Evolutionary conservation across 1,284 basidiomycete species (phyloP).

Genomic region (Cutaneotrichosporon sp.): DNA sequence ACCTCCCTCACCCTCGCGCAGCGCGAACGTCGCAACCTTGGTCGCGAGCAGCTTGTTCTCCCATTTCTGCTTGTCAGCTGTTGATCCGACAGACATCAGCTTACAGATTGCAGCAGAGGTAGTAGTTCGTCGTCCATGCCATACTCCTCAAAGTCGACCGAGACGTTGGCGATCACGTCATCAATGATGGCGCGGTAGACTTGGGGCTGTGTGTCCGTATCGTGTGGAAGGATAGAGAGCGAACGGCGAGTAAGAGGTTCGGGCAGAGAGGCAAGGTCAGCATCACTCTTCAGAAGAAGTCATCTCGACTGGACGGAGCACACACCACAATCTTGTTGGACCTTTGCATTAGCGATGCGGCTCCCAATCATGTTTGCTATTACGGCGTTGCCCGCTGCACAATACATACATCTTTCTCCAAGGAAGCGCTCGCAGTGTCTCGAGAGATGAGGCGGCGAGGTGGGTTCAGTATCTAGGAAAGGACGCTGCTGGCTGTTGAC

Average conservation of each 20-base stretch:
- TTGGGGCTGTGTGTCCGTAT: slow-evolving; percentile 57
- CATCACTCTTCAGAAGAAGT: neutral
- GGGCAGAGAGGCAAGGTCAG: neutral
- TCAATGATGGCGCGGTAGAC: slow-evolving; percentile 94
- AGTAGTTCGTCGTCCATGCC: slow-evolving; percentile 90
- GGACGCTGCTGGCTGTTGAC: neutral
- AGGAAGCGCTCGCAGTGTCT: neutral
- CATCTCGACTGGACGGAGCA: slow-evolving; percentile 7
- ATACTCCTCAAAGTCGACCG: slow-evolving; percentile 94
- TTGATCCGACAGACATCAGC: no score
- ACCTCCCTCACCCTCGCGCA: slow-evolving; percentile 5
- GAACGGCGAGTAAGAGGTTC: neutral
- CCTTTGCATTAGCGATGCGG: slow-evolving; percentile 37
- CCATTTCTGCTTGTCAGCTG: slow-evolving; percentile 67
- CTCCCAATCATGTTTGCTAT: neutral
- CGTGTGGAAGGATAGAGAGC: neutral
- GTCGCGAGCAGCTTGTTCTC: slow-evolving; percentile 86
- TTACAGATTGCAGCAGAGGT: slow-evolving; percentile 77
- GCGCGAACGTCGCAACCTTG: slow-evolving; percentile 79
- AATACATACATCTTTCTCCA: slow-evolving; percentile 23
- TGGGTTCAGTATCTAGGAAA: no score
- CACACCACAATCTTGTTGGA: slow-evolving; percentile 50
- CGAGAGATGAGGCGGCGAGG: neutral
- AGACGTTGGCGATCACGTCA: slow-evolving; percentile 84
- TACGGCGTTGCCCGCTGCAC: neutral